A percentile compares a stretch with the other conserved stretches of the same genome.
Evolutionary conservation across 495 filamentous ascomycete genomes (phyloP).

Genomic region (Neurospora sp.): DNA sequence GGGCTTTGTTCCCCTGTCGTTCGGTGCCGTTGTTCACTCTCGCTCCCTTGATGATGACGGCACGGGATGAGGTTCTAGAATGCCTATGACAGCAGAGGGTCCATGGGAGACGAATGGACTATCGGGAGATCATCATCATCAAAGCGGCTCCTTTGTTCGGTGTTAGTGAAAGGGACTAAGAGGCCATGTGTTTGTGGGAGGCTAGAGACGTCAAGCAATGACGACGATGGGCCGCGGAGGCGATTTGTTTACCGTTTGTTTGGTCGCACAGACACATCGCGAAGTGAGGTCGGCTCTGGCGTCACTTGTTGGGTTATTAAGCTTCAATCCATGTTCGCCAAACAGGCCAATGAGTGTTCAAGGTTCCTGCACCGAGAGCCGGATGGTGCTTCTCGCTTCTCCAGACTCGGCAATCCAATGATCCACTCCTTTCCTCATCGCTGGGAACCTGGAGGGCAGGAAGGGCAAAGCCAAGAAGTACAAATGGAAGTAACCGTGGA

Average conservation of each 20-base stretch:
- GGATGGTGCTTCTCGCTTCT: background rate
- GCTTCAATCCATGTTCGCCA: background rate
- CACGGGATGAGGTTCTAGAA: background rate
- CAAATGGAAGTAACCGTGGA: background rate
- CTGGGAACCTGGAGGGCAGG: background rate
- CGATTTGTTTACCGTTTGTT: background rate
- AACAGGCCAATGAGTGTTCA: background rate
- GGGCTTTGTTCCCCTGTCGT: background rate
- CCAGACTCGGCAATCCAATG: background rate
- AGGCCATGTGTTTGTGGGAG: background rate
- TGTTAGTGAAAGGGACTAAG: background rate
- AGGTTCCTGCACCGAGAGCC: background rate
- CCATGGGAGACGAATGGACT: background rate
- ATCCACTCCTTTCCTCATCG: background rate
- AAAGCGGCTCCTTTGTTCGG: background rate
- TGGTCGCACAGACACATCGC: background rate
- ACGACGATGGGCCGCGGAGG: background rate
- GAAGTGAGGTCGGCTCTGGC: background rate
- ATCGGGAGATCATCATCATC: background rate
- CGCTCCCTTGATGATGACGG: background rate
- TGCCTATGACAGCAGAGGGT: background rate
- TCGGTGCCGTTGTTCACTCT: background rate
- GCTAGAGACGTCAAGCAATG: background rate
- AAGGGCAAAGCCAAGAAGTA: background rate
- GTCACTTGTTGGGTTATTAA: background rate